Base-by-base conservation (phyloP, 1,139 yeast species). In the Lizanozyma gosingica region DNA sequence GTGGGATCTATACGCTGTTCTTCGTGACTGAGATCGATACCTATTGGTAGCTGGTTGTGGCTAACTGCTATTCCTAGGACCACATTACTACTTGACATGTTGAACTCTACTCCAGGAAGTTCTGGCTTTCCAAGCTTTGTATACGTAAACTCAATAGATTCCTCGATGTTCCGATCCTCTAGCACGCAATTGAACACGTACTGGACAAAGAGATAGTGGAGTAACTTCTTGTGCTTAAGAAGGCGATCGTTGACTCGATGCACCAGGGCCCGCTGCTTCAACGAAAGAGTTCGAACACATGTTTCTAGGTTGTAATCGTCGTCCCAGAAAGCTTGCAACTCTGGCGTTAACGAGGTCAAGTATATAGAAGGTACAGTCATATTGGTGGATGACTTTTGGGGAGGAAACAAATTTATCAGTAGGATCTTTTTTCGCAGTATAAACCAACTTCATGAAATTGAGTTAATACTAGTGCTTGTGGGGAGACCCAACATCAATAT, bases 1-100 rank as follows among this genome's bases (percentile, higher is more conserved):
- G 46, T 42, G 0, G 52, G 39, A 1, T 63, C 54, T 3, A 70
- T 53, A 2, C 51, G 44, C 44, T 68, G 75, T n/a, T 37, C 17
- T 4, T 65, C 50, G 46, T 70, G 76, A 0, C 74, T 68, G 34
- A 70, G 50, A 45, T 70, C 76, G 1, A 70, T 50, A 0, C 76
- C 76, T 3, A 69, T 50, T 1, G 67, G 60, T 1, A 43, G 29
- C 29, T 22, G 29, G 29, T 22, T 22, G 6, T 22, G 29, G 11
- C 29, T 22, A 22, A 22, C 29, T 22, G 9, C 29, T 6, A 22
- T 6, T 6, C 29, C 29, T 11, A 22, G 11, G 11, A 22, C 29
- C 29, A 22, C 6, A 11, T 22, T 22, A 22, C 29, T 22, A 22
- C 29, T 22, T 6, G 29, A 22, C 6, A 22, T 22, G 11, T 22